Percentiles rank a stretch among this genome's conserved stretches.
These are phyloP conservation scores for Kregervanrija pseudodelftensis DNA, from an alignment of 805 yeast genomes.

Conservation along the genomic window DNA sequence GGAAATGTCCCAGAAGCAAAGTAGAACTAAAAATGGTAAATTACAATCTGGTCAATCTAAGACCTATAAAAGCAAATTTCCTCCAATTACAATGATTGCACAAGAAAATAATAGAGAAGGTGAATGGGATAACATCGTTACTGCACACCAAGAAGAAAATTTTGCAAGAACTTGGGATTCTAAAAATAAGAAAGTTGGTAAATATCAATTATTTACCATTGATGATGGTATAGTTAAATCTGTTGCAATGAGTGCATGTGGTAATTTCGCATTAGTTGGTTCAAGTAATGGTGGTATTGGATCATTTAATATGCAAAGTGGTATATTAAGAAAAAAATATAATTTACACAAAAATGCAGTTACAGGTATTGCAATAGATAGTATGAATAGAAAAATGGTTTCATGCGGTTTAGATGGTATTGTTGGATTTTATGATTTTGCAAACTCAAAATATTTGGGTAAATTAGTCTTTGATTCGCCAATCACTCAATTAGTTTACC, in stretches of 20 bases:
- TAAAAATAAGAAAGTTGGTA: conserved; percentile 70
- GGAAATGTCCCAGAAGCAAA: conserved; percentile 75
- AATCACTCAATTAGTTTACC: conserved; percentile 69
- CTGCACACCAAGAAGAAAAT: conserved; percentile 77
- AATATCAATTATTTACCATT: conserved; percentile 59
- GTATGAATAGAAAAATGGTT: conserved; percentile 83
- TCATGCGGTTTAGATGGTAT: conserved; percentile 85
- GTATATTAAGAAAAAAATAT: conserved; percentile 65
- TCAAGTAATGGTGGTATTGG: conserved; percentile 80
- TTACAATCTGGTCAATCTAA: conserved; percentile 50
- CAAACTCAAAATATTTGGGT: conserved; percentile 59
- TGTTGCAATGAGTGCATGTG: conserved; percentile 83
- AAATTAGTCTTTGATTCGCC: conserved; percentile 68
- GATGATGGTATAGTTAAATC: conserved; percentile 72
- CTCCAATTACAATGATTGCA: conserved; percentile 66
- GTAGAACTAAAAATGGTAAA: conserved; percentile 34
- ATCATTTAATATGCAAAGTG: conserved; percentile 87
- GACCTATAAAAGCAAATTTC: conserved; percentile 59
- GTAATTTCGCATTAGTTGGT: conserved; percentile 90
- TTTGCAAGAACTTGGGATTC: conserved; percentile 92
- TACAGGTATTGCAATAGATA: conserved; percentile 84
- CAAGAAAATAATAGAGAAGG: conserved; percentile 70
- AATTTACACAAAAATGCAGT: conserved; percentile 70
- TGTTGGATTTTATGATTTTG: conserved; percentile 81
- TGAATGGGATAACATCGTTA: conserved; percentile 89